Conservation (phyloP, 345 rosid genomes). For the Zanthoxylum bungeanum region DNA sequence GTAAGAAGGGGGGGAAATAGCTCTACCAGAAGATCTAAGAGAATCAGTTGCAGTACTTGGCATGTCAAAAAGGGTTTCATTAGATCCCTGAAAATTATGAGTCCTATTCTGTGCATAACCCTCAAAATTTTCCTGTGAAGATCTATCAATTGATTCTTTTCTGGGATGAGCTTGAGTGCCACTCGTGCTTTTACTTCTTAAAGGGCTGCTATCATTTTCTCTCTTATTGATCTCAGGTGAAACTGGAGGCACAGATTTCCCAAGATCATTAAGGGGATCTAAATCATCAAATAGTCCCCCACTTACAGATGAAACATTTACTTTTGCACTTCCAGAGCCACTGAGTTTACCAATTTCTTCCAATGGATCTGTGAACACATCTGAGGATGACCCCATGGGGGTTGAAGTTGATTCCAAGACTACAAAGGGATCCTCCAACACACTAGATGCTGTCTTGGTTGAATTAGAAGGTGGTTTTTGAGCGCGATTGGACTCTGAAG, state of each 20-base stretch:
- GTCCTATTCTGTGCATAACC: slow-evolving; percentile 35
- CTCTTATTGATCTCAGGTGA: slow-evolving; percentile 43
- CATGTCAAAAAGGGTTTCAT: slow-evolving; percentile 39
- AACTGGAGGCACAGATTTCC: slow-evolving; percentile 46
- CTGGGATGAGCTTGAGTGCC: slow-evolving; percentile 34
- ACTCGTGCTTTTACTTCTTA: slow-evolving; percentile 39
- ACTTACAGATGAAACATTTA: slow-evolving; percentile 33
- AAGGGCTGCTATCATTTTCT: slow-evolving; percentile 50
- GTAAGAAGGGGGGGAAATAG: background rate
- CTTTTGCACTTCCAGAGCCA: slow-evolving; percentile 38
- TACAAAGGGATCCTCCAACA: slow-evolving; percentile 59
- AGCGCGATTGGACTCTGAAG: slow-evolving; percentile 38
- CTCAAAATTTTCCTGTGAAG: slow-evolving; percentile 35
- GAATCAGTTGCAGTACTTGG: slow-evolving; percentile 33
- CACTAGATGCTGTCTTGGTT: slow-evolving; percentile 36
- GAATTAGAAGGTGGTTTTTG: slow-evolving; percentile 40
- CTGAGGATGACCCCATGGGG: slow-evolving; percentile 34
- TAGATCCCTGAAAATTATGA: slow-evolving; percentile 44
- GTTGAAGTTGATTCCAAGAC: slow-evolving; percentile 48
- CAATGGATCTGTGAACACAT: slow-evolving; percentile 40
- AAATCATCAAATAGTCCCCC: slow-evolving; percentile 57
- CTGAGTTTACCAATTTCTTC: slow-evolving; percentile 46
- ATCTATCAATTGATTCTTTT: slow-evolving; percentile 39
- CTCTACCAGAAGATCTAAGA: background rate
- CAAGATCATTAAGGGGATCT: slow-evolving; percentile 64